phyloP scores from a whole-genome alignment of 208 protist species.

The Phytomonas serpens region DNA sequence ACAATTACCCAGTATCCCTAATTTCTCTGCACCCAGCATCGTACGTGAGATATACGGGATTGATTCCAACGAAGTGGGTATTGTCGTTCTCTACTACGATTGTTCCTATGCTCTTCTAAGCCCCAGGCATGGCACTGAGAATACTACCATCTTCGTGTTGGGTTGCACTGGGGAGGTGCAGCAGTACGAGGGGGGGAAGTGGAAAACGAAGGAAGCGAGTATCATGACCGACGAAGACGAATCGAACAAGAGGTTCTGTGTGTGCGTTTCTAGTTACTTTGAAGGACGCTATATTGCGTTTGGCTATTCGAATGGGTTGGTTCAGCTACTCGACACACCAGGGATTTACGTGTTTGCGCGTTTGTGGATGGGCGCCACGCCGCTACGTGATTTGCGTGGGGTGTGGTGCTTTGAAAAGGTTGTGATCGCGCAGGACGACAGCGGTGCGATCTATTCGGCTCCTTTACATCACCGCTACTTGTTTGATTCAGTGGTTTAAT shows the following conservation, averaged over 20 bases:
- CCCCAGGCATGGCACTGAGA: not conserved
- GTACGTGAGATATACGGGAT: not conserved
- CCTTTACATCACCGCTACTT: constrained; percentile 5
- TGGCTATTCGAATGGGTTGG: constrained; percentile 55
- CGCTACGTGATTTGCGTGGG: constrained; percentile 10
- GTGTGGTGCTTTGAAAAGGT: constrained; percentile 13
- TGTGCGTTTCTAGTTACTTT: constrained; percentile 14
- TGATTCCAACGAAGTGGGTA: not conserved
- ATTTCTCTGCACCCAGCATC: not conserved
- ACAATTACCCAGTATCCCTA: not conserved
- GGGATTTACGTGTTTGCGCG: constrained; percentile 53
- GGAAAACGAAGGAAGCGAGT: not conserved
- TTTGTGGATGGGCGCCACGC: constrained; percentile 17
- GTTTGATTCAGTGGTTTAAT: constrained; percentile 6
- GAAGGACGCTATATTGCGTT: constrained; percentile 17
- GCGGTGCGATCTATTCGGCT: not conserved
- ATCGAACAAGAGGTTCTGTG: constrained; percentile 9
- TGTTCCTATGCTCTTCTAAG: not conserved
- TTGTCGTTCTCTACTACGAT: not conserved
- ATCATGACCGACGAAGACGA: not conserved
- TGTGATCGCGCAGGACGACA: constrained; percentile 13
- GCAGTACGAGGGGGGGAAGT: not conserved
- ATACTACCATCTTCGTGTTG: not conserved
- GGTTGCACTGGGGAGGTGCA: not conserved
- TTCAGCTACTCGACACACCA: constrained; percentile 75